Conservation (phyloP, 371 early-diverging fungal species). For the Entomophthora muscae region DNA sequence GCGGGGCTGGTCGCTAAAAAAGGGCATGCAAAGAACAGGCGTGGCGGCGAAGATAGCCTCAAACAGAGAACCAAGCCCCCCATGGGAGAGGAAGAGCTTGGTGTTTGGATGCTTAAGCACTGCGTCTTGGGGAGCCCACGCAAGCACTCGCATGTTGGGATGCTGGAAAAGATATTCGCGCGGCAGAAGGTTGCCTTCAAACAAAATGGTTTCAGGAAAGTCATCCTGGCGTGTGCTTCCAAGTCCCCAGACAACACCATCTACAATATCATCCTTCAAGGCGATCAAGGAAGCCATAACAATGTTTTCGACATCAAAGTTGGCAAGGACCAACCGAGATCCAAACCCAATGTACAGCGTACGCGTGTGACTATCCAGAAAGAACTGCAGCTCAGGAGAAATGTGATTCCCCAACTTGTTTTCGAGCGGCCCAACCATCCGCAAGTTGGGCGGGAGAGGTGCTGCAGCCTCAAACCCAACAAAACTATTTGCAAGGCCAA, state of each 20-base stretch:
- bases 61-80: too few species aligned
- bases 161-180: background rate
- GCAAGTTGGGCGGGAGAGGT: slow-evolving; percentile 1
- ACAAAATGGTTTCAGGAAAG: background rate
- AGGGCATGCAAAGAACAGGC: too few species aligned
- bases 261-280: background rate
- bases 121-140: slow-evolving; percentile 1
- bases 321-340: background rate
- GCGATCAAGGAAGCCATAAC: background rate
- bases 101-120: background rate
- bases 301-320: background rate
- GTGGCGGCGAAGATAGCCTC: too few species aligned
- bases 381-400: background rate
- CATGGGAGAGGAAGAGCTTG: background rate
- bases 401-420: too few species aligned
- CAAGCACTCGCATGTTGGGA: background rate
- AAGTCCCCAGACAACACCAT: slow-evolving; percentile 9
- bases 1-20: too few species aligned
- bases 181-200: background rate
- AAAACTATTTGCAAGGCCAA: background rate
- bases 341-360: background rate
- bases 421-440: slow-evolving; percentile 8
- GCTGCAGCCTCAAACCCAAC: too few species aligned
- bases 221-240: background rate
- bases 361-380: background rate